phyloP scores from a whole-genome alignment of 2,329 filamentous ascomycete species.

The Fusarium sp. region DNA sequence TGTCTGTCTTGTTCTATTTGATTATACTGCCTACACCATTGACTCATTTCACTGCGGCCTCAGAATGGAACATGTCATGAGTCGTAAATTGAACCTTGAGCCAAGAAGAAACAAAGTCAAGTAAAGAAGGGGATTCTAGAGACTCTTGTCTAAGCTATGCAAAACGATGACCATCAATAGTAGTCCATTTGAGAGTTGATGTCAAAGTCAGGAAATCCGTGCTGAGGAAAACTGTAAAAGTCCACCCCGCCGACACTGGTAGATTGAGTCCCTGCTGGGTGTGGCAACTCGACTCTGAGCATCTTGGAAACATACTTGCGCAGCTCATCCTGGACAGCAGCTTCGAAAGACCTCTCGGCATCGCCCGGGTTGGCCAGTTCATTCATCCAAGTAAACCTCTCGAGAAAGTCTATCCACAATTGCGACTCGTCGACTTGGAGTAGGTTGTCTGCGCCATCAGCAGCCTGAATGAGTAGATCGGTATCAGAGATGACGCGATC shows the following conservation, averaged over 20 bases:
- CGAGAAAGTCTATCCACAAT: slow-evolving; percentile 34
- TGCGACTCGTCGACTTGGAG: slow-evolving; percentile 7
- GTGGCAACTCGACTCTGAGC: slow-evolving; percentile 28
- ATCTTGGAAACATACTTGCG: slow-evolving; percentile 30
- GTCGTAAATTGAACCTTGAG: neutral
- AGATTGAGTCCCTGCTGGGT: slow-evolving; percentile 6
- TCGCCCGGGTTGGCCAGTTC: slow-evolving; percentile 20
- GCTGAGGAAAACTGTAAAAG: neutral
- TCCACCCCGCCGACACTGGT: neutral
- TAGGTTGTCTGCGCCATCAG: slow-evolving; percentile 11
- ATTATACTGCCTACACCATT: neutral
- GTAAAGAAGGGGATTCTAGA: neutral
- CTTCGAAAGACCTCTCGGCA: slow-evolving; percentile 34
- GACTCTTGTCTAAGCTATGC: neutral
- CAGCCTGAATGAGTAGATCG: slow-evolving; percentile 23
- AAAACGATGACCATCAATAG: neutral
- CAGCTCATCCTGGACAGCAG: slow-evolving; percentile 21
- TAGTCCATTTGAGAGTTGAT: slow-evolving; percentile 3
- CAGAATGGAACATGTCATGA: neutral
- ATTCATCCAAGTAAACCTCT: slow-evolving; percentile 40
- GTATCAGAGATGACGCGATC: neutral
- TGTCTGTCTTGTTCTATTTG: slow-evolving; percentile 6
- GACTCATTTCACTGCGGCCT: neutral
- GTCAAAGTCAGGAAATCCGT: slow-evolving; percentile 2
- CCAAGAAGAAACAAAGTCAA: neutral